phyloP scores from a whole-genome alignment of 148 eudicot species.

The Heliamphora exappendiculata region DNA sequence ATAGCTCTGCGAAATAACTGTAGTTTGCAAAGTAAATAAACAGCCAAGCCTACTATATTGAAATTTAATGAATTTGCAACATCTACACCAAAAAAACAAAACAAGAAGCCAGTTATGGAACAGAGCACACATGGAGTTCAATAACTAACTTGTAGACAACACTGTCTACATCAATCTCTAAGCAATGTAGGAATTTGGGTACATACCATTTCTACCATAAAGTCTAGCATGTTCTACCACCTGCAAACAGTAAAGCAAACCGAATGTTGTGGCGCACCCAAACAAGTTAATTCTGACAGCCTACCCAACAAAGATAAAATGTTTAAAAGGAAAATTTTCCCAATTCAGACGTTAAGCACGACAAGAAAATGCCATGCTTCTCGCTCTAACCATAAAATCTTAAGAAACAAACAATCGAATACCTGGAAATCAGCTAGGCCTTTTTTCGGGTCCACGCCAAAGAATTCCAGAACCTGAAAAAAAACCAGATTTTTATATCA shows the following conservation, averaged over 20 bases:
- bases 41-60: background rate
- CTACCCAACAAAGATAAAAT: too few relatives aligned
- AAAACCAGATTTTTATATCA: conserved; percentile 4
- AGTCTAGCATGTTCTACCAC: conserved; percentile 70
- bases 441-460: conserved; percentile 67
- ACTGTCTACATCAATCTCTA: background rate
- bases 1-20: background rate
- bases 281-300: background rate
- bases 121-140: background rate
- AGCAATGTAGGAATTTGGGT: background rate
- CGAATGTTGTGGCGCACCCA: background rate
- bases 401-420: background rate
- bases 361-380: too few relatives aligned
- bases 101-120: background rate
- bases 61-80: background rate
- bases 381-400: background rate
- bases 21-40: background rate
- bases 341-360: too few relatives aligned
- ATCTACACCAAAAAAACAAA: background rate
- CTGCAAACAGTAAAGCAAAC: conserved; percentile 27
- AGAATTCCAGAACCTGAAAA: conserved; percentile 68
- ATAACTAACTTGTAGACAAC: background rate
- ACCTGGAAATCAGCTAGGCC: conserved; percentile 87
- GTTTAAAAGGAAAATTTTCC: too few relatives aligned
- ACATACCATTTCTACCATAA: conserved; percentile 79